A percentile compares a stretch with the other conserved stretches of the same genome.
These are phyloP conservation scores for Picochlorum sp. DNA, from an alignment of 139 green algal species.

Conservation along the genomic window DNA sequence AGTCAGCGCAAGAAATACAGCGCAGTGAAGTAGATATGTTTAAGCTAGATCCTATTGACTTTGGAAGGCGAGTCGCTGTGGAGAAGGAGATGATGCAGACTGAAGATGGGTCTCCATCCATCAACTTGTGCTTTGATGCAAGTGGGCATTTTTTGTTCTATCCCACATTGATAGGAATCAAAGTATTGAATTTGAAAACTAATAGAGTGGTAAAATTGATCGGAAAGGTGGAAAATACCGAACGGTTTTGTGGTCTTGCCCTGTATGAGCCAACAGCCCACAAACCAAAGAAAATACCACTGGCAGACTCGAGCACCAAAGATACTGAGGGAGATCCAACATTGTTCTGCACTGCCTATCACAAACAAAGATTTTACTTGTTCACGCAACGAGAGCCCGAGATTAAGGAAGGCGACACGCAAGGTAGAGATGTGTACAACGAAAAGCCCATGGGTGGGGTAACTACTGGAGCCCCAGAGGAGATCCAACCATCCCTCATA, in stretches of 20 bases:
- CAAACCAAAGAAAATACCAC: slow-evolving; percentile 13
- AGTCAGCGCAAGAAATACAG: slow-evolving; percentile 58
- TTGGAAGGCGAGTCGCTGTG: slow-evolving; percentile 62
- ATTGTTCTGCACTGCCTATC: slow-evolving; percentile 72
- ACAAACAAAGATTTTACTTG: slow-evolving; percentile 84
- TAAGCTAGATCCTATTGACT: slow-evolving; percentile 86
- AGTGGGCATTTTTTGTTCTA: slow-evolving; percentile 89
- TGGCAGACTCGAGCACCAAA: slow-evolving; percentile 13
- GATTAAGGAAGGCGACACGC: slow-evolving; percentile 61
- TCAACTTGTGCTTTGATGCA: slow-evolving; percentile 85
- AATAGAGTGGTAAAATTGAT: slow-evolving; percentile 69
- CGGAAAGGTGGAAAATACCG: slow-evolving; percentile 91
- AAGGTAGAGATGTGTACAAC: slow-evolving; percentile 90
- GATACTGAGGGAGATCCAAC: slow-evolving; percentile 61
- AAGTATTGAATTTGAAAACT: slow-evolving; percentile 87
- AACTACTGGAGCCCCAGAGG: not conserved
- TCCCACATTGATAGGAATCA: slow-evolving; percentile 83
- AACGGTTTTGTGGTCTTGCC: slow-evolving; percentile 85
- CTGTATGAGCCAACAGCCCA: slow-evolving; percentile 59
- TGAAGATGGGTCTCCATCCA: slow-evolving; percentile 44
- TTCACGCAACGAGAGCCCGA: slow-evolving; percentile 77
- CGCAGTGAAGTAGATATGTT: slow-evolving; percentile 29
- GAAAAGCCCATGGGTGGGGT: slow-evolving; percentile 43
- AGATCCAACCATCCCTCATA: slow-evolving; percentile 16
- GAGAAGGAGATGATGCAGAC: slow-evolving; percentile 41